Evolutionary conservation across 257 asterid species (phyloP), one percentile per base, ranked within the genome.

Genomic region (Parsonsia alboflavescens): DNA sequence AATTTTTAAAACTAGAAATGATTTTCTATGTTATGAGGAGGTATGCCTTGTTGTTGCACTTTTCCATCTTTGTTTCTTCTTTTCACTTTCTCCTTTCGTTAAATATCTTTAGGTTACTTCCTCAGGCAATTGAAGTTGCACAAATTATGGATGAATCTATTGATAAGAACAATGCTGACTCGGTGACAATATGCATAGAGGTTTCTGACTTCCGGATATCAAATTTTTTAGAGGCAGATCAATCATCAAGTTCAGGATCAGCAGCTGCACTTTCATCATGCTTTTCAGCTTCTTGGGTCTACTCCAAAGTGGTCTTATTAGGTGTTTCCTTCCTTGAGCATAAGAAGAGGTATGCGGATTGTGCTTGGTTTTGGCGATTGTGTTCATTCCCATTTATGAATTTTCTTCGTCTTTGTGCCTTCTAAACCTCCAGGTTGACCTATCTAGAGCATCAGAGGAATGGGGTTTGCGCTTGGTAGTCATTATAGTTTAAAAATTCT

Each of bases 291-390:
- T 79, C 92, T 28, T 94, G 90, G 93, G 88, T 89, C 71, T 89
- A 92, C 84, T 92, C 99, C 75, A 92, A 94, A 85, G 97, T 88
- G 85, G 96, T 90, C 78, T 80, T 89, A 70, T 76, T 94, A 78
- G 99, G 99, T 71, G 93, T 85, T 72, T 94, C 99, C 59, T 90
- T 88, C 84, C 84, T 89, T 59, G 99, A 94, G 91, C 90, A 79
- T 42, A 93, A 90, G 77, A 89, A 85, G 79, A 90, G 98, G 98
- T 91, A 83, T 77, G 81, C 54, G 50, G 61, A 75, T 70, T 54
- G 30, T 46, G 28, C 61, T 30, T 68, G 36, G 71, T 73, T 65
- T 65, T 26, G 15, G 39, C 39, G 70, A 65, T 9, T 19, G 28
- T 65, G 26, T 16, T 19, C 50, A 4, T 39, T 65, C 19, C 10